These are phyloP conservation scores for Ceratobasidium sp. DNA, from an alignment of 1,284 basidiomycete species.

Conservation along the genomic window DNA sequence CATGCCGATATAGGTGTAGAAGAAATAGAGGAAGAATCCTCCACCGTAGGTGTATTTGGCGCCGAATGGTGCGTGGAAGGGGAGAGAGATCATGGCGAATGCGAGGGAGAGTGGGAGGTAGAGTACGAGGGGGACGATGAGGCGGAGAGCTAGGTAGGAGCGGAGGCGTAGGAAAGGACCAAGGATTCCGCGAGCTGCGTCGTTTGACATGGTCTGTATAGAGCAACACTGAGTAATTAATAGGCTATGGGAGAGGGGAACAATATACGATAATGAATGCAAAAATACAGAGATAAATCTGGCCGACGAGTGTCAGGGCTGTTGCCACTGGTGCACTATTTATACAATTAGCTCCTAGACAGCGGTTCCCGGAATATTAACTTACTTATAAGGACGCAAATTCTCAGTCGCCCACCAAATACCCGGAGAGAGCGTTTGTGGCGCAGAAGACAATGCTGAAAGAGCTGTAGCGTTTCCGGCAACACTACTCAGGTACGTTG, in stretches of 20 bases:
- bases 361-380: not conserved
- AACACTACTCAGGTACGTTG: constrained; percentile 54
- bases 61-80: constrained; percentile 57
- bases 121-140: constrained; percentile 56
- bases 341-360: not conserved
- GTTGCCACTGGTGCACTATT: constrained; percentile 60
- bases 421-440: constrained; percentile 59
- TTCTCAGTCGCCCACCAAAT: constrained; percentile 58
- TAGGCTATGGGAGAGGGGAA: too few species aligned
- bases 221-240: constrained; percentile 61
- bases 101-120: constrained; percentile 59
- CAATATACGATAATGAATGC: constrained; percentile 13
- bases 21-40: constrained; percentile 63
- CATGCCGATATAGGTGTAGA: constrained; percentile 55
- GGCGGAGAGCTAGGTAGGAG: constrained; percentile 57
- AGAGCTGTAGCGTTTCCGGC: constrained; percentile 52
- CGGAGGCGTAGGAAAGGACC: constrained; percentile 59
- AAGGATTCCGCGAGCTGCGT: constrained; percentile 59
- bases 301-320: constrained; percentile 64
- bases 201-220: constrained; percentile 60
- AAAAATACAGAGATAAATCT: constrained; percentile 63
- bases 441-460: constrained; percentile 57
- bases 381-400: constrained; percentile 61
- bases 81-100: constrained; percentile 61
- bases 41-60: constrained; percentile 59